These are phyloP conservation scores for Colletotrichum tofieldiae DNA, from an alignment of 2,329 filamentous ascomycete species.

Conservation along the genomic window DNA sequence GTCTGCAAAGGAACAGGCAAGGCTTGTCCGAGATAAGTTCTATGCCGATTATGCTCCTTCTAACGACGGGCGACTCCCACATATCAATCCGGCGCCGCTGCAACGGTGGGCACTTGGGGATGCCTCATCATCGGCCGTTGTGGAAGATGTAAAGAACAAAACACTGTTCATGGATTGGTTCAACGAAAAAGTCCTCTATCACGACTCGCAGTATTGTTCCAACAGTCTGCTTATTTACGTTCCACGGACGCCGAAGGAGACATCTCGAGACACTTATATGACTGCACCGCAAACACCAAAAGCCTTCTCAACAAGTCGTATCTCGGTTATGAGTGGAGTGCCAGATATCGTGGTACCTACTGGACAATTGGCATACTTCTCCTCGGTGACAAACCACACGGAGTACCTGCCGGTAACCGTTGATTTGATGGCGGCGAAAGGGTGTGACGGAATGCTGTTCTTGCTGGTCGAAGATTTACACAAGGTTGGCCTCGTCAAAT, in stretches of 20 bases:
- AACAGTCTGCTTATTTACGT: constrained; percentile 25
- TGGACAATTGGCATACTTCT: constrained; percentile 54
- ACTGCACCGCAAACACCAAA: not conserved
- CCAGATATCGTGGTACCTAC: constrained; percentile 60
- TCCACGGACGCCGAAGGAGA: not conserved
- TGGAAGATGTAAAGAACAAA: constrained; percentile 64
- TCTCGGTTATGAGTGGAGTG: constrained; percentile 53
- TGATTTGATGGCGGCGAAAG: constrained; percentile 70
- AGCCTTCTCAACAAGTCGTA: constrained; percentile 57
- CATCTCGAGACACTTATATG: constrained; percentile 15
- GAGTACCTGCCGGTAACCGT: constrained; percentile 71
- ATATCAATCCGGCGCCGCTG: constrained; percentile 15
- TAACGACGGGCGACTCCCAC: constrained; percentile 17
- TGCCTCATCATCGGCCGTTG: constrained; percentile 21
- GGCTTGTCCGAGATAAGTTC: constrained; percentile 55
- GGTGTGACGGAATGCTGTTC: constrained; percentile 74
- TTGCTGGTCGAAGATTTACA: constrained; percentile 67
- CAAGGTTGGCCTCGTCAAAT: constrained; percentile 63
- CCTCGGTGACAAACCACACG: constrained; percentile 60
- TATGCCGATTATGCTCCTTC: constrained; percentile 53
- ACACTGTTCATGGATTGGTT: constrained; percentile 65
- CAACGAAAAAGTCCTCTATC: constrained; percentile 59
- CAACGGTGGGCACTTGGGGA: constrained; percentile 9
- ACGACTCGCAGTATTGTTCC: constrained; percentile 43
- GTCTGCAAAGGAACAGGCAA: constrained; percentile 54